These are phyloP conservation scores for Nematodospora valgi DNA, from an alignment of 805 yeast genomes.

Conservation along the genomic window DNA sequence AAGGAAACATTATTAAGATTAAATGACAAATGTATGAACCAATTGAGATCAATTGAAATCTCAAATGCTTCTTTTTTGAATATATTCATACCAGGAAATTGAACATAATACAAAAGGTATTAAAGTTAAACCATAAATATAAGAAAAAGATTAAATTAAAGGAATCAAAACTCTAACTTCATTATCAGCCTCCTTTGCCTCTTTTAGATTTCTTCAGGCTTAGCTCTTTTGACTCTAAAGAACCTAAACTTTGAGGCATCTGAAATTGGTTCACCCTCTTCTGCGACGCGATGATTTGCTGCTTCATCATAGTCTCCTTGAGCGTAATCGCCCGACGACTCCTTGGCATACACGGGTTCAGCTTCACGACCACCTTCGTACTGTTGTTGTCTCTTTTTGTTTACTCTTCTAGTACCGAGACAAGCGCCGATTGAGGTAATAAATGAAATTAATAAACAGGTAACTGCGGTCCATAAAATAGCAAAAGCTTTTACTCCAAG, in stretches of 20 bases:
- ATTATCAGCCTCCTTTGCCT: too few species aligned
- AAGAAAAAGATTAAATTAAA: too few species aligned
- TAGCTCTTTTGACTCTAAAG: conserved; percentile 11
- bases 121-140: too few species aligned
- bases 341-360: conserved; percentile 3
- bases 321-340: conserved; percentile 1
- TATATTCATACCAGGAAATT: too few species aligned
- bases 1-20: too few species aligned
- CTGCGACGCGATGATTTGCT: conserved; percentile 1
- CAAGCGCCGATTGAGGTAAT: conserved; percentile 8
- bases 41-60: too few species aligned
- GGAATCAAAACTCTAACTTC: too few species aligned
- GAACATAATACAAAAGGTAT: too few species aligned
- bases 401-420: conserved; percentile 3
- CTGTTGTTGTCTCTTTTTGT: background rate
- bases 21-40: too few species aligned
- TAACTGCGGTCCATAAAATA: conserved; percentile 55
- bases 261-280: conserved; percentile 4
- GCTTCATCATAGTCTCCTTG: conserved; percentile 4
- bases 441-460: conserved; percentile 12
- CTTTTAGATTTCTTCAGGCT: conserved; percentile 6
- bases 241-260: conserved; percentile 10
- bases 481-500: conserved; percentile 54
- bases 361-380: conserved; percentile 2
- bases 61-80: too few species aligned